These are phyloP conservation scores for Podila clonocystis DNA, from an alignment of 192 early-diverging fungal genomes.

Conservation along the genomic window DNA sequence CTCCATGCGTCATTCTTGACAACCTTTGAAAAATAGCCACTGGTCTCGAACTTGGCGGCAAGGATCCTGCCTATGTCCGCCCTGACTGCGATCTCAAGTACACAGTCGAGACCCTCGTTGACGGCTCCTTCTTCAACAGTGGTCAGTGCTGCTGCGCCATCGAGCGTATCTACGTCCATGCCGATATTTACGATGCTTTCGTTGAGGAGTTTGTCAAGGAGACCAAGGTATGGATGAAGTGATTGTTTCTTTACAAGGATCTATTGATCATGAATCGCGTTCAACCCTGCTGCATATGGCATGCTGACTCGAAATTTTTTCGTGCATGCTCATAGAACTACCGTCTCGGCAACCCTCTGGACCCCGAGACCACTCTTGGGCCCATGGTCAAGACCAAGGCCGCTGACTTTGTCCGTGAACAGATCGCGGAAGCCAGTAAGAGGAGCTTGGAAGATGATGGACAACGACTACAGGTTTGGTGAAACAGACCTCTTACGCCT, in stretches of 20 bases:
- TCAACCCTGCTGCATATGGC: too few relatives aligned
- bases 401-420: conserved; percentile 75
- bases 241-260: not conserved
- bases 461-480: not conserved
- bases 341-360: conserved; percentile 73
- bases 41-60: conserved; percentile 85
- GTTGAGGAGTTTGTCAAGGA: conserved; percentile 66
- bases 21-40: conserved; percentile 54
- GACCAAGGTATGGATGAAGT: conserved; percentile 53
- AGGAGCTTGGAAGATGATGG: not conserved
- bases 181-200: conserved; percentile 75
- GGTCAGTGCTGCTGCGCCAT: conserved; percentile 87
- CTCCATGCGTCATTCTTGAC: not conserved
- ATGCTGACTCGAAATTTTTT: not conserved
- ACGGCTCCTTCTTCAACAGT: conserved; percentile 85
- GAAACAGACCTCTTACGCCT: too few relatives aligned
- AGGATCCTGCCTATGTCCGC: conserved; percentile 86
- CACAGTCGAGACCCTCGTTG: conserved; percentile 80
- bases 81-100: conserved; percentile 74
- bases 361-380: conserved; percentile 72
- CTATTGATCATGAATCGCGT: not conserved
- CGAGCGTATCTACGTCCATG: conserved; percentile 84
- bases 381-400: conserved; percentile 75
- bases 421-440: conserved; percentile 74
- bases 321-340: conserved; percentile 52